Evolutionary conservation across 371 early-diverging fungal genomes (phyloP).

Genomic region (Zopfochytrium polystomum): DNA sequence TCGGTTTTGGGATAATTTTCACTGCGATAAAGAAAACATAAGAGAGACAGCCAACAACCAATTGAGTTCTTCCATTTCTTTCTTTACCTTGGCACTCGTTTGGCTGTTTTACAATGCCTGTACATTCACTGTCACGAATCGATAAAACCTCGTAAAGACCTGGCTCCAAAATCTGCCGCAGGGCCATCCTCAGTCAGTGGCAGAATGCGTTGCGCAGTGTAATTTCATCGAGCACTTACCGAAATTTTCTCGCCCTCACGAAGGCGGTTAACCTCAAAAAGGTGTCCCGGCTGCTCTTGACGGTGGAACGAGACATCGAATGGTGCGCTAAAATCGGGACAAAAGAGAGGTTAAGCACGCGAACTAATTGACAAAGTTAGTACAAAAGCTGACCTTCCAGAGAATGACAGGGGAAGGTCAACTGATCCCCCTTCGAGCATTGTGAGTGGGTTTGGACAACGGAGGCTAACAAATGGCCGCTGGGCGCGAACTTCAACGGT

Average conservation of each 20-base stretch:
- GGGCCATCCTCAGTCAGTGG: background rate
- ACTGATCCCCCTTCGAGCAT: slow-evolving; percentile 33
- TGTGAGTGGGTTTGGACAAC: slow-evolving; percentile 27
- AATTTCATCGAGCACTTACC: slow-evolving; percentile 6
- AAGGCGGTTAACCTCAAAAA: slow-evolving; percentile 3
- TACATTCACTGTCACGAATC: slow-evolving; percentile 31
- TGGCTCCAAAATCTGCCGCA: slow-evolving; percentile 5
- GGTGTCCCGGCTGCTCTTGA: slow-evolving; percentile 4
- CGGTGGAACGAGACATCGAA: slow-evolving; percentile 23
- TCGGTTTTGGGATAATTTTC: slow-evolving; percentile 32
- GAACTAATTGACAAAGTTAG: background rate
- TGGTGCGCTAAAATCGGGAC: slow-evolving; percentile 21
- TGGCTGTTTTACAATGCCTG: slow-evolving; percentile 26
- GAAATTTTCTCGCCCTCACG: slow-evolving; percentile 1
- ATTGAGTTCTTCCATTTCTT: too few species aligned
- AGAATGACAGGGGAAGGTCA: slow-evolving; percentile 25
- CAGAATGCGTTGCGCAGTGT: slow-evolving; percentile 1
- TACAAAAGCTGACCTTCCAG: slow-evolving; percentile 33
- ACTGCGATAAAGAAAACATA: slow-evolving; percentile 9
- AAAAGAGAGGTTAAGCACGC: background rate
- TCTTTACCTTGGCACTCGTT: slow-evolving; percentile 20
- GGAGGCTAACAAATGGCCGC: slow-evolving; percentile 39
- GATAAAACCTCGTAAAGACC: slow-evolving; percentile 36
- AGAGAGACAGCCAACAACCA: slow-evolving; percentile 1
- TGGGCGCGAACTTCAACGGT: slow-evolving; percentile 41